Evolutionary conservation across 2,329 filamentous ascomycete genomes (phyloP).

Genomic region (Colletotrichum sp.): DNA sequence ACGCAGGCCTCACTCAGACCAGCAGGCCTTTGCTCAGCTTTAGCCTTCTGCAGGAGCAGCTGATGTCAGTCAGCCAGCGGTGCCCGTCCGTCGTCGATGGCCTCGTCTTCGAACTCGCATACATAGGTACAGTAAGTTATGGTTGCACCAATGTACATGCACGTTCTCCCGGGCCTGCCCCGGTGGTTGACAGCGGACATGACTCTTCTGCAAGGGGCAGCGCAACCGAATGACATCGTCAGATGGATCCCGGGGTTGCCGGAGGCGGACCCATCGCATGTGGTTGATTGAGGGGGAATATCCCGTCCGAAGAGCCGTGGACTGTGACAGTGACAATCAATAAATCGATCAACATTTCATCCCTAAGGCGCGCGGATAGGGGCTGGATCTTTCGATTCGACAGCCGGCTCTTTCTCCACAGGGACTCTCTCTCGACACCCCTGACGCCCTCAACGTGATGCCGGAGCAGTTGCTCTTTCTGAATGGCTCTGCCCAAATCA

Average conservation of each 20-base stretch:
- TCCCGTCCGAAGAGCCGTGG: background rate
- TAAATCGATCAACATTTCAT: background rate
- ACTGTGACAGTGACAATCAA: background rate
- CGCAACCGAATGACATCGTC: background rate
- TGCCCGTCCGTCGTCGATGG: background rate
- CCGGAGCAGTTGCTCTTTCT: background rate
- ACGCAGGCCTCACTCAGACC: background rate
- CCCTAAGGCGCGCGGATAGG: background rate
- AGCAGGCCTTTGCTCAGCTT: background rate
- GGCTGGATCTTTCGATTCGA: background rate
- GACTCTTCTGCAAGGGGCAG: slow-evolving; percentile 9
- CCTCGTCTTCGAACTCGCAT: background rate
- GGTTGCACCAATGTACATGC: background rate
- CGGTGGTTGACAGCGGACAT: slow-evolving; percentile 8
- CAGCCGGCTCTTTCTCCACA: background rate
- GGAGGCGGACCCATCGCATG: background rate
- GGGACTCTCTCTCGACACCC: background rate
- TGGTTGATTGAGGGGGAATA: background rate
- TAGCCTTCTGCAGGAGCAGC: background rate
- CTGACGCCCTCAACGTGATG: background rate
- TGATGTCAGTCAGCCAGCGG: background rate
- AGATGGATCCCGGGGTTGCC: background rate
- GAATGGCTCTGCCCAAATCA: background rate
- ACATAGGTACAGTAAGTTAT: background rate
- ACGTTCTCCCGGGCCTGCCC: background rate